Percentiles rank a stretch among this genome's conserved stretches.
Evolutionary conservation across 306 rosid species (phyloP).

Genomic region (Dalbergia cultrata): DNA sequence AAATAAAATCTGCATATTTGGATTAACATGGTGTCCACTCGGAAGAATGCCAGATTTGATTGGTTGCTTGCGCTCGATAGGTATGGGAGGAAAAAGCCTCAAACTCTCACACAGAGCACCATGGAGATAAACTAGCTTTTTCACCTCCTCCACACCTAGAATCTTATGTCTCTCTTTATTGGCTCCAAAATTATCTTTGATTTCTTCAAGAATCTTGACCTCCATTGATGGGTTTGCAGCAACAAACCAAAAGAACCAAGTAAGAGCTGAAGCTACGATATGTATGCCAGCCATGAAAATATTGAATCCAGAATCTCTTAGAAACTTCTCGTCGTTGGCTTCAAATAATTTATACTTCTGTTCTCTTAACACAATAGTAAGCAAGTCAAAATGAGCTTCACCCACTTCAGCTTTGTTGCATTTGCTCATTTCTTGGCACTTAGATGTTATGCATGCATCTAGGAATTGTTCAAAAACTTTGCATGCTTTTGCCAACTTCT

Average conservation of each 20-base stretch:
- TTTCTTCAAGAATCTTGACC: too few relatives aligned
- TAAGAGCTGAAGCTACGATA: constrained; percentile 5
- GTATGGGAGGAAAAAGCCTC: constrained; percentile 63
- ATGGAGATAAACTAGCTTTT: constrained; percentile 60
- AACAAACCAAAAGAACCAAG: neutral
- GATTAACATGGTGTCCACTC: constrained; percentile 57
- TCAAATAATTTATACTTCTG: neutral
- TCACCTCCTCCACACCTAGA: constrained; percentile 31
- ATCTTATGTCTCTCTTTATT: too few relatives aligned
- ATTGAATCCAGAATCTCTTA: constrained; percentile 35
- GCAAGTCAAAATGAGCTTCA: neutral
- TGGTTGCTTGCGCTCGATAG: constrained; percentile 50
- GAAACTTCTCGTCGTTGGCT: constrained; percentile 34
- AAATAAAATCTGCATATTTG: constrained; percentile 28
- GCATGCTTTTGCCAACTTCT: constrained; percentile 43
- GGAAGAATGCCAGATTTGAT: constrained; percentile 53
- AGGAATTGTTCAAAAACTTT: constrained; percentile 46
- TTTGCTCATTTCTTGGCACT: constrained; percentile 26
- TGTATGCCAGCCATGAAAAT: constrained; percentile 16
- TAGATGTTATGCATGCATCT: constrained; percentile 44
- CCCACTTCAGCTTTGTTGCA: neutral
- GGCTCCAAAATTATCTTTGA: too few relatives aligned
- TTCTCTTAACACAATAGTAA: constrained; percentile 44
- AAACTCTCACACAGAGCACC: constrained; percentile 61
- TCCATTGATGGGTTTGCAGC: too few relatives aligned